Conservation (phyloP, 257 asterid species). For the Lantana camara region DNA sequence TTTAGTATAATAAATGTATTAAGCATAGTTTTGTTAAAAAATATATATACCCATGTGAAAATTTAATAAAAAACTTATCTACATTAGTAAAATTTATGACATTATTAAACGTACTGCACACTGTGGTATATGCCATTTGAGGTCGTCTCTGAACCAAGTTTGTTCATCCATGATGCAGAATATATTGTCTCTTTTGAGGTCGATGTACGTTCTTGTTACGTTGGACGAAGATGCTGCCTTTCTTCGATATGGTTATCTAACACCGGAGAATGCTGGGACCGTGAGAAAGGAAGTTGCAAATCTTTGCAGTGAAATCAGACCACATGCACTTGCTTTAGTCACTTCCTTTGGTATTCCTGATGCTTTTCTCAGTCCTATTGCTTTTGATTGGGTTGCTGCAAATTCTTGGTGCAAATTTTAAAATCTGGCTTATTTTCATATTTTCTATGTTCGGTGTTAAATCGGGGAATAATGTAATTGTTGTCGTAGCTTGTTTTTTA, state of each 20-base stretch:
- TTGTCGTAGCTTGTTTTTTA: no score
- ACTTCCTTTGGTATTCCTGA: constrained; percentile 86
- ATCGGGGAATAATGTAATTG: background rate
- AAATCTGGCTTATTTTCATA: constrained; percentile 14
- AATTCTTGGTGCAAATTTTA: constrained; percentile 65
- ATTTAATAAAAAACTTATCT: no score
- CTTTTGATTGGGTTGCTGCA: constrained; percentile 92
- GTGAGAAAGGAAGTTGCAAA: constrained; percentile 76
- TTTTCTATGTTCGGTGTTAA: background rate
- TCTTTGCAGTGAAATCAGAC: constrained; percentile 79
- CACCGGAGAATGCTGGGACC: constrained; percentile 57
- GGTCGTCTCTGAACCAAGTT: background rate
- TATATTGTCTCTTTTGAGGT: constrained; percentile 66
- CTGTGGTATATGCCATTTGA: no score
- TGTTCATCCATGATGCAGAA: constrained; percentile 45
- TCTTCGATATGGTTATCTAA: constrained; percentile 79
- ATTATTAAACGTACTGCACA: no score
- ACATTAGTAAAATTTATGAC: no score
- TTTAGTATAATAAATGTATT: no score
- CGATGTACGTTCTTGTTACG: constrained; percentile 60
- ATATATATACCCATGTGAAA: no score
- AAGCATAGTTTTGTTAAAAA: no score
- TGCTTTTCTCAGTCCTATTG: constrained; percentile 87
- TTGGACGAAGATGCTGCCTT: constrained; percentile 90
- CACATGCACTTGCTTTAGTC: constrained; percentile 82